Percentiles rank a stretch among this genome's conserved stretches.
phyloP scores from a whole-genome alignment of 768 basidiomycete genomes.

The Boletales sp. region DNA sequence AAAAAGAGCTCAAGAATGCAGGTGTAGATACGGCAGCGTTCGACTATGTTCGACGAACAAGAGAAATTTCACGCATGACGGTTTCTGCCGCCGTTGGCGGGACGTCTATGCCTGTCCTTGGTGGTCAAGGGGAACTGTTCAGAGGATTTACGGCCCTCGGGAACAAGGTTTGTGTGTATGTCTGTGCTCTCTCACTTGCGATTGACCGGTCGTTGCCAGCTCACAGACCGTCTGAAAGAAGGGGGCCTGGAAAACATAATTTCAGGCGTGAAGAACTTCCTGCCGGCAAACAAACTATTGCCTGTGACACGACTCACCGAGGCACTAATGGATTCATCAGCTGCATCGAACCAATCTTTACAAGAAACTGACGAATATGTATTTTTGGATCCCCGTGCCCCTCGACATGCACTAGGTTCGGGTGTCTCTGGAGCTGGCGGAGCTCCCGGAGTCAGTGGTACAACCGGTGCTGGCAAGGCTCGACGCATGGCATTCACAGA shows the following conservation, averaged over 20 bases:
- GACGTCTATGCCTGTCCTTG: constrained; percentile 63
- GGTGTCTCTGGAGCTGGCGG: constrained; percentile 45
- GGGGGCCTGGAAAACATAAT: constrained; percentile 96
- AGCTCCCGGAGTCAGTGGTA: constrained; percentile 38
- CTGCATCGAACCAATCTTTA: constrained; percentile 90
- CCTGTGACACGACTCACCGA: constrained; percentile 91
- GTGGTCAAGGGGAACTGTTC: constrained; percentile 82
- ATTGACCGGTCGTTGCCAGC: constrained; percentile 40
- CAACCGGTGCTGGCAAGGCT: constrained; percentile 36
- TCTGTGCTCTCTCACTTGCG: background rate
- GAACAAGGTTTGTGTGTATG: constrained; percentile 61
- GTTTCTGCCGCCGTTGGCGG: constrained; percentile 60
- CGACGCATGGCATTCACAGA: constrained; percentile 79
- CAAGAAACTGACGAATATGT: constrained; percentile 96
- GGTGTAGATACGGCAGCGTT: constrained; percentile 82
- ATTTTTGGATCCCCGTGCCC: constrained; percentile 87
- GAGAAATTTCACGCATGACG: constrained; percentile 93
- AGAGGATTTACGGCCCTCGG: constrained; percentile 91
- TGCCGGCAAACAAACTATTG: constrained; percentile 91
- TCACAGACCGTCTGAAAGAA: constrained; percentile 90
- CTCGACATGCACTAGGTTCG: constrained; percentile 50
- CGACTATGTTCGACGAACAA: constrained; percentile 86
- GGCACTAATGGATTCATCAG: constrained; percentile 95
- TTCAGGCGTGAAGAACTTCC: constrained; percentile 96
- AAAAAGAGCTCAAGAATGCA: constrained; percentile 77